Conservation (phyloP, 768 basidiomycete species). For the Lactarius vividus region DNA sequence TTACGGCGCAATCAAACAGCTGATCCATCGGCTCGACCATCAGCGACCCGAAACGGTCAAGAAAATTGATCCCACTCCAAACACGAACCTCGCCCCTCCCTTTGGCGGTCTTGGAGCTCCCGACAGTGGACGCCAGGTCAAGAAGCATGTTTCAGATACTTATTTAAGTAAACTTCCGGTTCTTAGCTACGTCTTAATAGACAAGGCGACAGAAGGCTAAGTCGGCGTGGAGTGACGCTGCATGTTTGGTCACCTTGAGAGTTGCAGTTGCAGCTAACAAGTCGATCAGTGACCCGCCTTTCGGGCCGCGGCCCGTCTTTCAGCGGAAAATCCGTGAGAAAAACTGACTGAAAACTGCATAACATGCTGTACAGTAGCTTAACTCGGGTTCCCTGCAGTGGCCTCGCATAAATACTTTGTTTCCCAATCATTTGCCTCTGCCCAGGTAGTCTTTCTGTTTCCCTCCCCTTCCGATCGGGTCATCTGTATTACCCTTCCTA, state of each 20-base stretch:
- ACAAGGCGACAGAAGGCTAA: constrained; percentile 89
- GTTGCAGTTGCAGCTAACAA: too few species aligned
- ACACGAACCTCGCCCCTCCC: constrained; percentile 57
- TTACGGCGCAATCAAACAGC: constrained; percentile 78
- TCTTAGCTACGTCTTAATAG: constrained; percentile 64
- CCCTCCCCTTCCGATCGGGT: neutral
- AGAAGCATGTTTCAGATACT: constrained; percentile 65
- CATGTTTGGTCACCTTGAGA: constrained; percentile 59
- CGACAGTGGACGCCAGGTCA: constrained; percentile 45
- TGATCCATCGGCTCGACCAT: constrained; percentile 86
- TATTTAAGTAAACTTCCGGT: constrained; percentile 65
- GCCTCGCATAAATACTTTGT: too few species aligned
- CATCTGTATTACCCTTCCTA: neutral
- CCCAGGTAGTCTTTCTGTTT: neutral
- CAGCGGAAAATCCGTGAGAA: too few species aligned
- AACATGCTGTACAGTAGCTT: too few species aligned
- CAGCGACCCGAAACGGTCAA: constrained; percentile 75
- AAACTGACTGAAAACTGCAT: too few species aligned
- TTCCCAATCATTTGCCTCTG: too few species aligned
- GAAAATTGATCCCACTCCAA: constrained; percentile 71
- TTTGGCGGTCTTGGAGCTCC: constrained; percentile 34
- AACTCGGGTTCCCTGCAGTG: too few species aligned
- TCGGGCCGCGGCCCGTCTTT: too few species aligned
- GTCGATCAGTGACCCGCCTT: too few species aligned
- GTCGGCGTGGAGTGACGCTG: constrained; percentile 66